Conservation (phyloP, 257 asterid species). For the Plantago elongata region DNA sequence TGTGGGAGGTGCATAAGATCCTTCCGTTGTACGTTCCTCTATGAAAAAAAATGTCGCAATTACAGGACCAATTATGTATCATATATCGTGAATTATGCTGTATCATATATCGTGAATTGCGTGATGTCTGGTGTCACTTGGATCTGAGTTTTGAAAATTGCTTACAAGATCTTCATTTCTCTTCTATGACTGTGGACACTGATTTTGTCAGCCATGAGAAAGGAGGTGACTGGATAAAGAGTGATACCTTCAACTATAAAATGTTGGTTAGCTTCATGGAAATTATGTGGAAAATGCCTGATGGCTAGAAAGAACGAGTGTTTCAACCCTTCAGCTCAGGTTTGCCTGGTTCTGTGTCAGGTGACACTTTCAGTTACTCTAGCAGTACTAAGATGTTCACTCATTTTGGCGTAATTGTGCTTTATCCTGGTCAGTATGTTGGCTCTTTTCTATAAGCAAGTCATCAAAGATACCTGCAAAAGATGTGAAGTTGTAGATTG, state of each 20-base stretch:
- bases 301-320: too few relatives aligned
- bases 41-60: too few relatives aligned
- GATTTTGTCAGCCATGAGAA: background rate
- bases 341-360: too few relatives aligned
- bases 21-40: too few relatives aligned
- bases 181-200: background rate
- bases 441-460: background rate
- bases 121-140: background rate
- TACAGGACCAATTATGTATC: too few relatives aligned
- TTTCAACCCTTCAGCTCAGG: too few relatives aligned
- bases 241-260: background rate
- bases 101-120: too few relatives aligned
- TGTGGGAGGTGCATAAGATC: too few relatives aligned
- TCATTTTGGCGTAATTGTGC: too few relatives aligned
- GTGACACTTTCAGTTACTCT: too few relatives aligned
- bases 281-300: background rate
- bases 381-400: too few relatives aligned
- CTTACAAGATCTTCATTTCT: background rate
- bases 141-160: background rate
- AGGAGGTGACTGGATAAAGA: background rate
- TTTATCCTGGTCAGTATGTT: background rate
- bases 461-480: background rate
- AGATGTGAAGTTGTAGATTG: background rate
- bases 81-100: too few relatives aligned
- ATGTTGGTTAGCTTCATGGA: background rate